Percentiles rank a stretch among this genome's conserved stretches.
Conservation (phyloP, 192 early-diverging fungal genomes). For the Dimargaris cristalligena region DNA sequence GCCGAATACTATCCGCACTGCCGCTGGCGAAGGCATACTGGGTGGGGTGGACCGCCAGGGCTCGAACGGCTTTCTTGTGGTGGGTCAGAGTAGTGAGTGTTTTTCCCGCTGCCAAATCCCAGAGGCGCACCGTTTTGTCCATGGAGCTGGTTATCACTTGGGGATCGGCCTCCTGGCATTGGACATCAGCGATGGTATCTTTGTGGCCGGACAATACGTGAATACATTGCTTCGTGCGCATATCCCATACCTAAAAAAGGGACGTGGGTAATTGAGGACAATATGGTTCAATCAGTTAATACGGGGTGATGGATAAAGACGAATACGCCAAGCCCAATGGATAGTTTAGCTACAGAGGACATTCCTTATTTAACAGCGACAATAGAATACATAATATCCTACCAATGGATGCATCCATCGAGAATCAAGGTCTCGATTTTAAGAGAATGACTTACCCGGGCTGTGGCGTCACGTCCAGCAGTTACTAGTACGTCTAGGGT, state of each 20-base stretch:
- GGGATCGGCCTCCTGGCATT: slow-evolving; percentile 89
- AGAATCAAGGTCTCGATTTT: no score
- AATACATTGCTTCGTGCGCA: slow-evolving; percentile 86
- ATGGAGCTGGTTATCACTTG: slow-evolving; percentile 89
- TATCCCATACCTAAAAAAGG: slow-evolving; percentile 98
- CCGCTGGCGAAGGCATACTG: slow-evolving; percentile 86
- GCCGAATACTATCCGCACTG: slow-evolving; percentile 84
- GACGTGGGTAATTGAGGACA: no score
- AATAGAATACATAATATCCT: no score
- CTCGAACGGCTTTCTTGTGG: slow-evolving; percentile 94
- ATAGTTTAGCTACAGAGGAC: no score
- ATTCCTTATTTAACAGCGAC: no score
- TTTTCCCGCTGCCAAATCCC: slow-evolving; percentile 97
- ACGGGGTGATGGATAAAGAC: no score
- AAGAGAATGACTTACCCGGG: slow-evolving; percentile 69
- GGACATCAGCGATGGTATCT: slow-evolving; percentile 68
- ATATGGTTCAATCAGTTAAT: no score
- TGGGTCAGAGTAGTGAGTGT: slow-evolving; percentile 85
- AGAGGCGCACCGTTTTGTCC: slow-evolving; percentile 84
- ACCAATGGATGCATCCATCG: no score
- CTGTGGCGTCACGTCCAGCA: slow-evolving; percentile 84
- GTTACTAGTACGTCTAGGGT: slow-evolving; percentile 89
- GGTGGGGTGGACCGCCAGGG: slow-evolving; percentile 78
- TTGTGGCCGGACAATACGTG: slow-evolving; percentile 80
- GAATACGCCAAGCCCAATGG: no score